Evolutionary conservation across 306 rosid species (phyloP), one percentile per base, ranked within the genome.

Genomic region (Senna siamea): DNA sequence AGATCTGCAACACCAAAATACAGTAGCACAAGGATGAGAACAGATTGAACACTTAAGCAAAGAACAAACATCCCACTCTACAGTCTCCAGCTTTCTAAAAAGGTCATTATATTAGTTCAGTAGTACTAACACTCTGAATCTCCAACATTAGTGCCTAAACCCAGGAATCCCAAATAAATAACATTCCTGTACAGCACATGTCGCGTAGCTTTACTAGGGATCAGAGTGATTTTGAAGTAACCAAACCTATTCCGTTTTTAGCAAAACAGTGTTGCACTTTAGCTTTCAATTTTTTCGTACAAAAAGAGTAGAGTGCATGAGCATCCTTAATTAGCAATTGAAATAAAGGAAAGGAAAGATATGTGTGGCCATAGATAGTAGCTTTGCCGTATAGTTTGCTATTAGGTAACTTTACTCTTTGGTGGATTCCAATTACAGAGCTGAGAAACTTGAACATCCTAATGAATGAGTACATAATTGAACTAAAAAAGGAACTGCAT

Each of bases 41-140:
- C n/a, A 44, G n/a, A 44, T 44, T 44, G 50, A 44, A 10, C 86
- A n/a, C 0, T 90, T 88, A 0, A 90, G 87, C 57, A 86, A 90
- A 5, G 90, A 88, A 90, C 93, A 88, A 0, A 90, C 93, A 65
- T 88, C 90, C 9, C 86, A 82, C 6, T 84, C 70, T 9, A 90
- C 93, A 26, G 2, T 3, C 2, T 26, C 30, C 30, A 26, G 30
- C 30, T 90, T 88, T 44, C n/a, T 12, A 4, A 44, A 12, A 86
- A 0, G 93, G 90, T 56, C 84, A 84, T 88, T 37, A 37, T 7
- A 7, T 3, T 26, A 26, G 30, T 26, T 1, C 30, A 26, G 30
- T 26, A 26, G 30, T 26, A 26, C 30, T 26, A 26, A 26, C 93
- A 88, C 0, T 88, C 86, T 13, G 84, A 87, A 0, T 86, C 93